Conservation (phyloP, 495 filamentous ascomycete genomes). For the Aspergillus diversus region DNA sequence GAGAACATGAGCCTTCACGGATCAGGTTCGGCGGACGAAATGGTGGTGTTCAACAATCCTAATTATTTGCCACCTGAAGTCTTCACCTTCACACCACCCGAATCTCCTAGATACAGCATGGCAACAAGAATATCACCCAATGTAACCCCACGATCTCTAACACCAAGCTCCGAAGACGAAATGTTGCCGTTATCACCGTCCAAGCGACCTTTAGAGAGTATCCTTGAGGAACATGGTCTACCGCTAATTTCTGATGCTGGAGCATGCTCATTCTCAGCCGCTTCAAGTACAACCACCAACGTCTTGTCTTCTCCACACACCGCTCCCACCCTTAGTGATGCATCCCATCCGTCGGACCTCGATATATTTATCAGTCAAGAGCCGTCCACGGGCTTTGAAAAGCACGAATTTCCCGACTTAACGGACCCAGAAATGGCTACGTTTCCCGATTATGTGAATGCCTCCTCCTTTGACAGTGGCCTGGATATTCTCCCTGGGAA, state of each 20-base stretch:
- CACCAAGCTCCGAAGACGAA: slow-evolving; percentile 47
- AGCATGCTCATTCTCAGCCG: slow-evolving; percentile 39
- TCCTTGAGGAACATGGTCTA: slow-evolving; percentile 30
- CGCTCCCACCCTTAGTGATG: slow-evolving; percentile 45
- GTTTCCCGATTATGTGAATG: slow-evolving; percentile 41
- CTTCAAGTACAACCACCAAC: slow-evolving; percentile 33
- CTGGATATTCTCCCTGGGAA: slow-evolving; percentile 46
- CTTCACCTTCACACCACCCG: slow-evolving; percentile 54
- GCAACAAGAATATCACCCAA: slow-evolving; percentile 52
- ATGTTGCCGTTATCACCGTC: slow-evolving; percentile 40
- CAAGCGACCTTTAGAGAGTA: slow-evolving; percentile 27
- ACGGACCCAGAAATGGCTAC: slow-evolving; percentile 33
- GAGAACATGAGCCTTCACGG: slow-evolving; percentile 51
- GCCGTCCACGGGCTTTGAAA: slow-evolving; percentile 35
- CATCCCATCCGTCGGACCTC: slow-evolving; percentile 46
- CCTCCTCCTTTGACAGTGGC: slow-evolving; percentile 34
- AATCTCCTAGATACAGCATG: slow-evolving; percentile 45
- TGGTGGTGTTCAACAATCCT: slow-evolving; percentile 42
- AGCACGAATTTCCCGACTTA: slow-evolving; percentile 38
- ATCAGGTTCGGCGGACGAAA: slow-evolving; percentile 46
- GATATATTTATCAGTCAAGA: slow-evolving; percentile 51
- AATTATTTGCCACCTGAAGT: slow-evolving; percentile 47
- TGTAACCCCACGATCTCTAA: slow-evolving; percentile 50
- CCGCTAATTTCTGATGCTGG: slow-evolving; percentile 33
- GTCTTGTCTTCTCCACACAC: slow-evolving; percentile 45